Base-by-base conservation (phyloP, 192 early-diverging fungal genomes). In the Entomortierella lignicola region DNA sequence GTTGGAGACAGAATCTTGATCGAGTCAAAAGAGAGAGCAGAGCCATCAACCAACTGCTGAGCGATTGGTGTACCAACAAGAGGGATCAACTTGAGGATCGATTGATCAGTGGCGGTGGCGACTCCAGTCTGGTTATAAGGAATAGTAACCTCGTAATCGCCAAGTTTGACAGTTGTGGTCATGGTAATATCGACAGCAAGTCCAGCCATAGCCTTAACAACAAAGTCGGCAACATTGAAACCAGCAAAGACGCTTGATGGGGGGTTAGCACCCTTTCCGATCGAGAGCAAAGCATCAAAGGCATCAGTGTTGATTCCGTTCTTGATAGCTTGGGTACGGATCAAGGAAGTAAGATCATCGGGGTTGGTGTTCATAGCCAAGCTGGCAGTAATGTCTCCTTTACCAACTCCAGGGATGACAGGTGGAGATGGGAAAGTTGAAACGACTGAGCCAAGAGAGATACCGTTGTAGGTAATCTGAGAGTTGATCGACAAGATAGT, bases 11-110 rank as follows among this genome's bases (percentile, higher is more conserved):
- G 69, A 47, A 87, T 60, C 6, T 60, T 58, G 34, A 85, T 53
- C 29, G 58, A 60, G 13, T 83, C 72, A 60, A 87, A 84, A 13
- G 58, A 58, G 34, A 87, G 74, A 23, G 23, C 32, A 18, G 71
- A 50, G 15, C 53, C 55, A 18, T 59, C 52, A 34, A 88, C 83
- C 60, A 88, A 72, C 12, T 62, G 21, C 42, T 83, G 82, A 4
- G 85, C 87, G 66, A 88, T 82, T 11, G 87, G 87, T 26, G 75
- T 81, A 30, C 81, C 85, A 52, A 86, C 77, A 51, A 84, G 39
- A 60, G 85, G 83, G 34, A 85, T 84, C 60, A 88, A 56, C 10
- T 63, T 61, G 12, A 71, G 50, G 42, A 88, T 62, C 20, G 81
- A 66, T 15, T 50, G 26, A 63, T 88, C 87, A 12, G 83, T 79